Percentiles rank a stretch among this genome's conserved stretches.
Evolutionary conservation across 805 yeast species (phyloP).

Genomic region (Lachancea quebecensis): DNA sequence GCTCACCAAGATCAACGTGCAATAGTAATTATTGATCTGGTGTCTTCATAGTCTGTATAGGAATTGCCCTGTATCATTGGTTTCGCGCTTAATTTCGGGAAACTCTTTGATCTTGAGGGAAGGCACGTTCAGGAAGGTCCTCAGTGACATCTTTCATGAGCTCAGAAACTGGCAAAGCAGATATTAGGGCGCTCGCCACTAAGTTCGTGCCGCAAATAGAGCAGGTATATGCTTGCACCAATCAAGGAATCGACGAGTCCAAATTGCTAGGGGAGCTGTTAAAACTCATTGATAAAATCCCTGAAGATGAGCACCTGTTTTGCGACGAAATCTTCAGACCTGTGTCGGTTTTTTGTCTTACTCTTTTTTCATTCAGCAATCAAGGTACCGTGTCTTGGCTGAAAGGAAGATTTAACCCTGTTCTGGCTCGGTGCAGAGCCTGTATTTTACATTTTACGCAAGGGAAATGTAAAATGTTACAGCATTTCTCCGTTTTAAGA

Average conservation of each 20-base stretch:
- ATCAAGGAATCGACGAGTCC: slow-evolving; percentile 24
- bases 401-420: slow-evolving; percentile 33
- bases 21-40: neutral
- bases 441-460: slow-evolving; percentile 50
- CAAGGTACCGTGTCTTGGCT: slow-evolving; percentile 41
- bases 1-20: neutral
- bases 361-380: slow-evolving; percentile 52
- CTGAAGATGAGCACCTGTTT: slow-evolving; percentile 41
- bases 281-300: slow-evolving; percentile 17
- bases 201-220: slow-evolving; percentile 21
- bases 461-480: slow-evolving; percentile 45
- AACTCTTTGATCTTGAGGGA: neutral
- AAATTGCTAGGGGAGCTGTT: slow-evolving; percentile 35
- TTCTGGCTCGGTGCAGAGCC: slow-evolving; percentile 42
- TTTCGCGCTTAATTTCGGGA: neutral
- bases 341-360: slow-evolving; percentile 46
- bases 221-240: slow-evolving; percentile 25
- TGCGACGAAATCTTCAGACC: slow-evolving; percentile 46
- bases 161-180: slow-evolving; percentile 9
- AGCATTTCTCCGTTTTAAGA: slow-evolving; percentile 46
- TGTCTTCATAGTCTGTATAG: slow-evolving; percentile 1
- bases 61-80: neutral
- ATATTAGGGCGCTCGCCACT: slow-evolving; percentile 12
- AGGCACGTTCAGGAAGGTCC: slow-evolving; percentile 1
- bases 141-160: slow-evolving; percentile 7